A percentile compares a stretch with the other conserved stretches of the same genome.
These are phyloP conservation scores for Bauhinia variegata DNA, from an alignment of 306 rosid species.

Conservation along the genomic window DNA sequence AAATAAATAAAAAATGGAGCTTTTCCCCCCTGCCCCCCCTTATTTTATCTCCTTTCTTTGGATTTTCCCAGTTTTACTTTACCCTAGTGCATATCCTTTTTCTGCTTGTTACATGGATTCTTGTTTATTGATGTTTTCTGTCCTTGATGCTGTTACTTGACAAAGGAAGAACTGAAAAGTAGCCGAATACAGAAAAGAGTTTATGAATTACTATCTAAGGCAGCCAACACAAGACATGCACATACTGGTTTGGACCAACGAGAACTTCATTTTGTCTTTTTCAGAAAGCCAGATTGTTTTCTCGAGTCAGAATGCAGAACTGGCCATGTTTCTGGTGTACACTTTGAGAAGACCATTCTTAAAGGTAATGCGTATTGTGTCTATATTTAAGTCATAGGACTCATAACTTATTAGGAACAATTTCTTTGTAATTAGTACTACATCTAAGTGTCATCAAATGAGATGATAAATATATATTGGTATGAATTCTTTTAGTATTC, in stretches of 20 bases:
- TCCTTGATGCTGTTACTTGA: conserved; percentile 48
- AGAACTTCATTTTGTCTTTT: conserved; percentile 81
- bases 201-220: conserved; percentile 83
- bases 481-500: conserved; percentile 13
- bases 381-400: conserved; percentile 5
- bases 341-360: conserved; percentile 79
- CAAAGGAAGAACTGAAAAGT: conserved; percentile 89
- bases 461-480: background rate
- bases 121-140: conserved; percentile 38
- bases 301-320: conserved; percentile 54
- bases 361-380: conserved; percentile 50
- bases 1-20: background rate
- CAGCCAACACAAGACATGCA: conserved; percentile 57
- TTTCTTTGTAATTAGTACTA: background rate
- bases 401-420: background rate
- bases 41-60: too few relatives aligned
- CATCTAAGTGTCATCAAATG: conserved; percentile 9
- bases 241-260: conserved; percentile 53
- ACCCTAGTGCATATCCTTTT: background rate
- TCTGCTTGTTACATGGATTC: conserved; percentile 8
- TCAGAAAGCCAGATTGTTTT: conserved; percentile 75
- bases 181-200: conserved; percentile 78
- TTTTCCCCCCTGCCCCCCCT: too few relatives aligned
- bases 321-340: conserved; percentile 62
- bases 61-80: too few relatives aligned